Conservation (phyloP, 2,329 filamentous ascomycete species). For the Colletotrichum falcatum region DNA sequence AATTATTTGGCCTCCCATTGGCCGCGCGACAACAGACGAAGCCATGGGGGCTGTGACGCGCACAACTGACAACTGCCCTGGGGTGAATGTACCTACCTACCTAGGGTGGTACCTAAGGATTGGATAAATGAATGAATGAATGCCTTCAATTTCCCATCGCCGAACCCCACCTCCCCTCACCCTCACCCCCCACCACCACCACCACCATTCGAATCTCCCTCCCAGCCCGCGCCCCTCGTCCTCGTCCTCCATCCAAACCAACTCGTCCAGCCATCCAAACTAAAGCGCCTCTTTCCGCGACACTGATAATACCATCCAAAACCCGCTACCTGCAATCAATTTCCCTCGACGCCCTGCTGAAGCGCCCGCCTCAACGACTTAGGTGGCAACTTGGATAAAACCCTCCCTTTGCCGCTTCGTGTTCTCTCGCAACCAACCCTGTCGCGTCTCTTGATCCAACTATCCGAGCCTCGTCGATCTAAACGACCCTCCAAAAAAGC, state of each 20-base stretch:
- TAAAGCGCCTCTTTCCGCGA: slow-evolving; percentile 16
- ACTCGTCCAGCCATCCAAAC: slow-evolving; percentile 2
- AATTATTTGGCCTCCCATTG: slow-evolving; percentile 17
- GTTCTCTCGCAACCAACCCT: background rate
- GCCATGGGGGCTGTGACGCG: slow-evolving; percentile 32
- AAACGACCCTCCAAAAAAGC: background rate
- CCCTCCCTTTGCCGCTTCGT: slow-evolving; percentile 14
- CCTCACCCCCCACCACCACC: no score
- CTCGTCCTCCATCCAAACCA: background rate
- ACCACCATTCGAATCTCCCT: background rate
- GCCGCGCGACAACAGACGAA: slow-evolving; percentile 26
- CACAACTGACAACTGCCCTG: slow-evolving; percentile 33
- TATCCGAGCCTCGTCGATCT: slow-evolving; percentile 34
- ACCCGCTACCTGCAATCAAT: background rate
- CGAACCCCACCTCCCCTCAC: no score
- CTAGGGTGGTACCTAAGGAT: background rate
- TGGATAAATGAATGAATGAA: slow-evolving; percentile 7
- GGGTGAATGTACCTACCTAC: no score
- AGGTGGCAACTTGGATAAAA: slow-evolving; percentile 36
- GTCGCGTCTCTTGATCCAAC: slow-evolving; percentile 1
- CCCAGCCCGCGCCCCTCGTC: background rate
- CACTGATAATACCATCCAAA: background rate
- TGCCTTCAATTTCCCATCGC: slow-evolving; percentile 25
- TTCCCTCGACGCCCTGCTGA: background rate
- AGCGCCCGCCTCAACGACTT: slow-evolving; percentile 15